These are phyloP conservation scores for Cryptococcus sp. DNA, from an alignment of 1,284 basidiomycete genomes.

Conservation along the genomic window DNA sequence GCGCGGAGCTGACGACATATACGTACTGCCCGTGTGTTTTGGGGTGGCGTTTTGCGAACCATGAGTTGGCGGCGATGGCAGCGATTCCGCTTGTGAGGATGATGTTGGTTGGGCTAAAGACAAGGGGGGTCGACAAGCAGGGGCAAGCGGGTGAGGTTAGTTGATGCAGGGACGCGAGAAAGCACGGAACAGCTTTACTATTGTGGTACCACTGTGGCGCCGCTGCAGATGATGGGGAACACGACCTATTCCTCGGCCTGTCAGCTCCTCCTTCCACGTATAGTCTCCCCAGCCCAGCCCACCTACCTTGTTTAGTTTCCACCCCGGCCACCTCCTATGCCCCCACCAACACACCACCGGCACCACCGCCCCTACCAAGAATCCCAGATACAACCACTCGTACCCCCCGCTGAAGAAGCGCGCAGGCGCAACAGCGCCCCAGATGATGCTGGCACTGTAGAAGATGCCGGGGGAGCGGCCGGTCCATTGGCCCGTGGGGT, in stretches of 20 bases:
- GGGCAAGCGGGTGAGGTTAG: background rate
- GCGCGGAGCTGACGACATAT: conserved; percentile 50
- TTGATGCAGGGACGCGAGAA: no score
- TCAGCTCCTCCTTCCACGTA: conserved; percentile 8
- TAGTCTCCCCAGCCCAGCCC: background rate
- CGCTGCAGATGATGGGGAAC: conserved; percentile 54
- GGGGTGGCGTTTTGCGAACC: conserved; percentile 42
- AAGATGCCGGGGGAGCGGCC: conserved; percentile 47
- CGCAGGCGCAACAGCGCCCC: conserved; percentile 52
- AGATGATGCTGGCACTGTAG: conserved; percentile 50
- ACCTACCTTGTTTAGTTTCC: conserved; percentile 44
- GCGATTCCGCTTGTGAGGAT: conserved; percentile 51
- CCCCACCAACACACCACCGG: conserved; percentile 51
- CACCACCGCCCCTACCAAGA: conserved; percentile 50
- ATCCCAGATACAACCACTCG: conserved; percentile 50
- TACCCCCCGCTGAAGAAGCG: conserved; percentile 54
- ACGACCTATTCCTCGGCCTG: conserved; percentile 37
- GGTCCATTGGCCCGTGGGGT: conserved; percentile 53
- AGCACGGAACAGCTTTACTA: no score
- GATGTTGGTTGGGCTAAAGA: conserved; percentile 52
- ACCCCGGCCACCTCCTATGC: conserved; percentile 48
- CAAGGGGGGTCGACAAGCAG: background rate
- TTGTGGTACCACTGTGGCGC: conserved; percentile 50
- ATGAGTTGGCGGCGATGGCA: conserved; percentile 49
- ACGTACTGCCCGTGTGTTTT: conserved; percentile 39